phyloP scores from a whole-genome alignment of 1,139 yeast genomes.

The Candida pseudocylindracea region DNA sequence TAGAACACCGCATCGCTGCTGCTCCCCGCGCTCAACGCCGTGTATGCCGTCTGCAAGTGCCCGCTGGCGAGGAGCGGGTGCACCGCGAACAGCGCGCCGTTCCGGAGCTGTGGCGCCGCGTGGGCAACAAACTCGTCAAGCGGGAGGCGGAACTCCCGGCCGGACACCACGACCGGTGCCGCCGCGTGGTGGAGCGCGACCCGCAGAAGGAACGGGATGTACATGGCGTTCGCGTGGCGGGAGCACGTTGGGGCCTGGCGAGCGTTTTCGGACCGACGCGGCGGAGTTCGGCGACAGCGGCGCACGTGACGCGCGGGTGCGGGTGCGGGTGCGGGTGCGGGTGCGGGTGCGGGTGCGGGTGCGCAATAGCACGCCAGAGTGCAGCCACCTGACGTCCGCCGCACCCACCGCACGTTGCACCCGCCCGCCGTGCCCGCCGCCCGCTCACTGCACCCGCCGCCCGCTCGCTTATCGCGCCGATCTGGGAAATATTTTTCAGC shows the following conservation, averaged over 20 bases:
- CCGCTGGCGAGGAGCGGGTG: conserved; percentile 19
- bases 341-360: too few species aligned
- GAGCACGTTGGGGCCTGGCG: too few species aligned
- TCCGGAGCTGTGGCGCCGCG: conserved; percentile 11
- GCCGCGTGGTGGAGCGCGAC: too few species aligned
- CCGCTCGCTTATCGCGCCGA: background rate
- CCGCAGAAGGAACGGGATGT: too few species aligned
- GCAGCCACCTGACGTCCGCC: background rate
- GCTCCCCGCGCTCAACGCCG: conserved; percentile 18
- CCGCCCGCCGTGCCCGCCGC: background rate
- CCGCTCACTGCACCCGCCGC: conserved; percentile 1
- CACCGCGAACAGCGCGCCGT: conserved; percentile 13
- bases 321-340: background rate
- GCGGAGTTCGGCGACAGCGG: too few species aligned
- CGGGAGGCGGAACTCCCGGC: conserved; percentile 2
- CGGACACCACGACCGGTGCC: too few species aligned
- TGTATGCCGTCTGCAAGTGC: conserved; percentile 23
- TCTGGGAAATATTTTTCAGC: conserved; percentile 1
- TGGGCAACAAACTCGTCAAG: conserved; percentile 10
- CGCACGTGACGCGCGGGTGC: background rate
- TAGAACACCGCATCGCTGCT: conserved; percentile 13
- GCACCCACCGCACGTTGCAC: background rate
- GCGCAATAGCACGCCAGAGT: too few species aligned
- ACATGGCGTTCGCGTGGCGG: too few species aligned
- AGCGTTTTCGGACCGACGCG: too few species aligned